These are phyloP conservation scores for Solanum hybrid DNA, from an alignment of 305 asterid genomes.

Conservation along the genomic window DNA sequence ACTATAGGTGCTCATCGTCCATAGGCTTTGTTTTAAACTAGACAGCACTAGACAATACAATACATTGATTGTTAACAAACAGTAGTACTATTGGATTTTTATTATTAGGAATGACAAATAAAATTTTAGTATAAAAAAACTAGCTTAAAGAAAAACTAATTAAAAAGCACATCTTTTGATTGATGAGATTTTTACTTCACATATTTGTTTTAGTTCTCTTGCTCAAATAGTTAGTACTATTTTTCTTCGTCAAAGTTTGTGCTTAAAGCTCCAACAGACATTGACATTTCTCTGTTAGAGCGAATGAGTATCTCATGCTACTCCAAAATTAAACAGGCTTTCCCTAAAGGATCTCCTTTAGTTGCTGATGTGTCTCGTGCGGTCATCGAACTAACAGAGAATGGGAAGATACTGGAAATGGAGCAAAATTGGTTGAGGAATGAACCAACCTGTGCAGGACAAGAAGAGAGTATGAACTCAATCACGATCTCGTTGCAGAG, in stretches of 20 bases:
- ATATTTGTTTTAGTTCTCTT: neutral
- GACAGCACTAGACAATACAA: neutral
- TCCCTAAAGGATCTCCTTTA: conserved; percentile 35
- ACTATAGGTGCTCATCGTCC: neutral
- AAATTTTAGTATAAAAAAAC: neutral
- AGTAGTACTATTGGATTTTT: neutral
- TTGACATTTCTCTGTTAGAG: neutral
- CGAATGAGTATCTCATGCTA: neutral
- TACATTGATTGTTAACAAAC: neutral
- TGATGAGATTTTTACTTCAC: neutral
- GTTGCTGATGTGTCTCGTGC: conserved; percentile 37
- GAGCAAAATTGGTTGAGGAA: conserved; percentile 13
- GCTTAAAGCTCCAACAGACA: neutral
- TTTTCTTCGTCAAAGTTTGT: neutral
- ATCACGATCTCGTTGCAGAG: conserved; percentile 15
- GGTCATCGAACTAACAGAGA: conserved; percentile 24
- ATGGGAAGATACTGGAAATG: conserved; percentile 17
- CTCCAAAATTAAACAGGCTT: conserved; percentile 17
- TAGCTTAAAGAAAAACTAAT: neutral
- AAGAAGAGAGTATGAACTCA: conserved; percentile 6
- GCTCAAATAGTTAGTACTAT: neutral
- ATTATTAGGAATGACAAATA: neutral
- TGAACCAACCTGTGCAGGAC: conserved; percentile 13
- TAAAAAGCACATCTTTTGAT: neutral
- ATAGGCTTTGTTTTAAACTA: no score